Conservation (phyloP, 2,329 filamentous ascomycete species). For the Fusarium sp. region DNA sequence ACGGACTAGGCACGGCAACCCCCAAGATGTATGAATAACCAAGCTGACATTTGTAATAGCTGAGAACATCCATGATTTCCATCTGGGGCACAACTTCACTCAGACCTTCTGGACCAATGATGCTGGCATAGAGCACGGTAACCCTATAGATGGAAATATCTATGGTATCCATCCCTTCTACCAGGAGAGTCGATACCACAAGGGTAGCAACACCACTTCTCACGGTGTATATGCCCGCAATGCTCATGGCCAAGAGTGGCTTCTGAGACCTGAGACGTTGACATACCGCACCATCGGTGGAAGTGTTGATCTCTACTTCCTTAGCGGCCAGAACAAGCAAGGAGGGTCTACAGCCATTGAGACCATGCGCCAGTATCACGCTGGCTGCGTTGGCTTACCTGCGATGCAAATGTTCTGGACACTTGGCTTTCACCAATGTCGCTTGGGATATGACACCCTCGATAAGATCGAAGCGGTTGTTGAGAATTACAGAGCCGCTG, state of each 20-base stretch:
- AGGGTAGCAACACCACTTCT: background rate
- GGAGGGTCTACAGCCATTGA: background rate
- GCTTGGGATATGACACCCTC: background rate
- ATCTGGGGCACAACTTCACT: background rate
- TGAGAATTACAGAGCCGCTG: constrained; percentile 1
- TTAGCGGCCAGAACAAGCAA: background rate
- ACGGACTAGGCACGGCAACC: background rate
- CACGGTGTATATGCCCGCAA: background rate
- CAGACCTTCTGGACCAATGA: constrained; percentile 2
- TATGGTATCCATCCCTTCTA: background rate
- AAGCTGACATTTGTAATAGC: background rate
- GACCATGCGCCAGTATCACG: background rate
- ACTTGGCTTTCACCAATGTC: background rate
- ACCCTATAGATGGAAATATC: background rate
- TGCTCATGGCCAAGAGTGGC: background rate
- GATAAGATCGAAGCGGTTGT: background rate
- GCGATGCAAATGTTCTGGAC: constrained; percentile 5
- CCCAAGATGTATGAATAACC: rapidly evolving
- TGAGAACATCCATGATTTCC: constrained; percentile 1
- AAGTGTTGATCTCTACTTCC: background rate
- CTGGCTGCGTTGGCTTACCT: background rate
- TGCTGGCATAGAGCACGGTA: background rate
- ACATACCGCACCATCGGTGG: background rate
- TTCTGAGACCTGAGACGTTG: background rate
- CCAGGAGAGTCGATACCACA: background rate